phyloP scores from a whole-genome alignment of 352 stramenopile genomes.

The Phytophthora vignae region DNA sequence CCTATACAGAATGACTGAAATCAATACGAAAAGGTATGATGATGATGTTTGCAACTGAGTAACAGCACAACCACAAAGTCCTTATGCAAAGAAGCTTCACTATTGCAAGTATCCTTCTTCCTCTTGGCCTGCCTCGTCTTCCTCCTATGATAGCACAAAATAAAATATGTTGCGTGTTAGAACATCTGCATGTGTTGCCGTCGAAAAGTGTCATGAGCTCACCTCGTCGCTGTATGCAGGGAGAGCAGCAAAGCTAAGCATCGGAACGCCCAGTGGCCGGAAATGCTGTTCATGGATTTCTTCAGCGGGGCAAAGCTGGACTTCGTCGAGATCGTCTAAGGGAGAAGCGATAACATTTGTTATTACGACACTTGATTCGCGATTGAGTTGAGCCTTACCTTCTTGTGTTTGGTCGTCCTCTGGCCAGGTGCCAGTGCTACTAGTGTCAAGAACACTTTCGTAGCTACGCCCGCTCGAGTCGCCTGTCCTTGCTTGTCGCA shows the following conservation, averaged over 20 bases:
- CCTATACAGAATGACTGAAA: neutral
- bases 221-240: constrained; percentile 69
- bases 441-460: constrained; percentile 13
- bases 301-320: constrained; percentile 37
- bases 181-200: neutral
- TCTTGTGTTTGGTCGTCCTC: constrained; percentile 29
- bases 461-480: constrained; percentile 14
- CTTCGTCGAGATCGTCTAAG: constrained; percentile 40
- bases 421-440: constrained; percentile 11
- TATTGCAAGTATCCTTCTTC: constrained; percentile 36
- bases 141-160: constrained; percentile 34
- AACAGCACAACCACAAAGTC: neutral
- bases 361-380: neutral
- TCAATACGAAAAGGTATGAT: neutral
- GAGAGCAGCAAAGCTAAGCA: constrained; percentile 58
- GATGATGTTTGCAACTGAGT: neutral
- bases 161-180: neutral
- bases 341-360: neutral
- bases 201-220: neutral
- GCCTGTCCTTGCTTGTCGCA: constrained; percentile 19
- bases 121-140: constrained; percentile 28
- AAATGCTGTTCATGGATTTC: constrained; percentile 7
- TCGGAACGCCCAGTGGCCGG: constrained; percentile 46
- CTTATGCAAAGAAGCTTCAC: neutral
- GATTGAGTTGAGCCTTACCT: constrained; percentile 6